Evolutionary conservation across 2,329 filamentous ascomycete species (phyloP).

Genomic region (Fonsecaea nubica): DNA sequence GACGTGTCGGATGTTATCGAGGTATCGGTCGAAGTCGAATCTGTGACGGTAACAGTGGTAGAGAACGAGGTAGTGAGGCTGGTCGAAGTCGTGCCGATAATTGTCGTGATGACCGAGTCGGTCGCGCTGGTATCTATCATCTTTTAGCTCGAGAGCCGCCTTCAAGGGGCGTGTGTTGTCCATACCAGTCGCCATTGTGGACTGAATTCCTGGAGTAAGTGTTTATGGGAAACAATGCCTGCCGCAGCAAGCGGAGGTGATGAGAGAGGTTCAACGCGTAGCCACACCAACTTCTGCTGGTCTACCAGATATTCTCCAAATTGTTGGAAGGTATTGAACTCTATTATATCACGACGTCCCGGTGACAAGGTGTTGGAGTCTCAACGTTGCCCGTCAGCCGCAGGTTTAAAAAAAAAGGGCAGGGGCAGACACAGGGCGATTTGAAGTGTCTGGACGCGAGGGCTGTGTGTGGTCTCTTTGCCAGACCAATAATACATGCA

Average conservation of each 20-base stretch:
- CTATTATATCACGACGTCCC: not conserved
- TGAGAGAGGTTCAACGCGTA: not conserved
- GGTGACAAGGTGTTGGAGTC: not conserved
- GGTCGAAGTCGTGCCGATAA: conserved; percentile 41
- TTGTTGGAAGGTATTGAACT: not conserved
- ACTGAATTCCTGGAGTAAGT: not conserved
- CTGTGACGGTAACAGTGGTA: conserved; percentile 33
- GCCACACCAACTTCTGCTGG: not conserved
- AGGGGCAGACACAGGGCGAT: not conserved
- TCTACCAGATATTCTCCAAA: not conserved
- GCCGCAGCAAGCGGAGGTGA: conserved; percentile 18
- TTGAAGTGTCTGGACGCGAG: conserved; percentile 2
- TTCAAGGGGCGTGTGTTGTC: not conserved
- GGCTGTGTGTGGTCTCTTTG: conserved; percentile 1
- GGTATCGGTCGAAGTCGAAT: conserved; percentile 16
- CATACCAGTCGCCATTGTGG: conserved; percentile 24
- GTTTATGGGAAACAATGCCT: conserved; percentile 6
- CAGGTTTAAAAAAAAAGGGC: not conserved
- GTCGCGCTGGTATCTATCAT: conserved; percentile 11
- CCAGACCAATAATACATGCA: conserved; percentile 1
- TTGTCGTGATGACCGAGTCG: conserved; percentile 36
- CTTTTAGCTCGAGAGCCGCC: not conserved
- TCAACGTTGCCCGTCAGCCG: not conserved
- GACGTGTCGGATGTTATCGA: conserved; percentile 31
- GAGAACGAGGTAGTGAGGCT: conserved; percentile 33